Evolutionary conservation across 2,329 filamentous ascomycete species (phyloP).

Genomic region (Didymella glomerata): DNA sequence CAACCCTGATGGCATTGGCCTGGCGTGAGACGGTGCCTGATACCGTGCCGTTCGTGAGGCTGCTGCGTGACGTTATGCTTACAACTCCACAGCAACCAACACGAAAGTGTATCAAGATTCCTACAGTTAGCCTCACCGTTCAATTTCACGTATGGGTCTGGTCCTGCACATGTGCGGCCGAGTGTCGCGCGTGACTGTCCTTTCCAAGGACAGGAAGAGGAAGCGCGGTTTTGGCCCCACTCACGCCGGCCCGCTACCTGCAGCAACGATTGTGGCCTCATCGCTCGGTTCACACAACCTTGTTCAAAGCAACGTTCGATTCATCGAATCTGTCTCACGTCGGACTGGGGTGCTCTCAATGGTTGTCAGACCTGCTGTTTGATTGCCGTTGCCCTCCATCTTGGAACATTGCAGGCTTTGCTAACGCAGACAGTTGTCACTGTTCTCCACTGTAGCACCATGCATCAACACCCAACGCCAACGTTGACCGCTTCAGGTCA

Average conservation of each 20-base stretch:
- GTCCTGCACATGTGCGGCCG: slow-evolving; percentile 5
- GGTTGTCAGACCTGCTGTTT: neutral
- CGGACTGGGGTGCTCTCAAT: neutral
- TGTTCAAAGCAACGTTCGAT: slow-evolving; percentile 2
- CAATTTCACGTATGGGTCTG: slow-evolving; percentile 11
- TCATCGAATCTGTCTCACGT: slow-evolving; percentile 2
- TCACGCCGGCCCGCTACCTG: slow-evolving; percentile 19
- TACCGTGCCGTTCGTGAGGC: slow-evolving; percentile 21
- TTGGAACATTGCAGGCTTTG: slow-evolving; percentile 5
- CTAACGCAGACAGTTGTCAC: slow-evolving; percentile 7
- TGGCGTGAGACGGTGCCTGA: slow-evolving; percentile 17
- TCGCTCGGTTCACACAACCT: slow-evolving; percentile 1
- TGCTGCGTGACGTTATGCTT: slow-evolving; percentile 22
- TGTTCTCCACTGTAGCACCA: slow-evolving; percentile 16
- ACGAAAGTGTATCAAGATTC: slow-evolving; percentile 21
- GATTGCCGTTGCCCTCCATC: slow-evolving; percentile 1
- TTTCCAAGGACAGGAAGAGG: slow-evolving; percentile 11
- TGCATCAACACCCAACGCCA: slow-evolving; percentile 6
- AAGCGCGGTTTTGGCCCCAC: slow-evolving; percentile 16
- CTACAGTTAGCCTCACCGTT: slow-evolving; percentile 17
- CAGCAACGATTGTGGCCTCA: slow-evolving; percentile 21
- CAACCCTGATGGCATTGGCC: slow-evolving; percentile 19
- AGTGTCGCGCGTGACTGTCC: slow-evolving; percentile 17
- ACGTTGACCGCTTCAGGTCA: slow-evolving; percentile 9
- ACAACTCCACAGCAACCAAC: slow-evolving; percentile 16